A percentile compares a stretch with the other conserved stretches of the same genome.
Conservation (phyloP, 257 asterid species). For the Mitragyna speciosa region DNA sequence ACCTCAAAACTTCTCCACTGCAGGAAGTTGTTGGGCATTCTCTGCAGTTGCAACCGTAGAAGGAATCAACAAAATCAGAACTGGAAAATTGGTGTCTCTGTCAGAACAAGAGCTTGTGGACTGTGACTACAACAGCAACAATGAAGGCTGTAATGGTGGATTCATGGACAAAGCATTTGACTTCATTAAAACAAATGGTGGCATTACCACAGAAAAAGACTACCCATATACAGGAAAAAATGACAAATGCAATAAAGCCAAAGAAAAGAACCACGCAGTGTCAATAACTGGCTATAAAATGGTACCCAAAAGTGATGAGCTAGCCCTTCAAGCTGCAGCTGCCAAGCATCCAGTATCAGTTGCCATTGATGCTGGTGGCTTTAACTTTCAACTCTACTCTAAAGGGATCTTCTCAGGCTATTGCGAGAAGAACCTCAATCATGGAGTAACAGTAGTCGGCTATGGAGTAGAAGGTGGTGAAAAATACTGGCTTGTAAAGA, state of each 20-base stretch:
- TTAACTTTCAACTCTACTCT: constrained; percentile 48
- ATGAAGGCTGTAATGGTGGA: constrained; percentile 61
- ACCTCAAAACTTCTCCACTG: constrained; percentile 11
- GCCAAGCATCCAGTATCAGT: constrained; percentile 66
- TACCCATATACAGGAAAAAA: constrained; percentile 52
- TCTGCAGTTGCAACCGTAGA: constrained; percentile 67
- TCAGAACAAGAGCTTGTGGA: constrained; percentile 71
- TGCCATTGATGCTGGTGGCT: constrained; percentile 51
- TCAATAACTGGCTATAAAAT: constrained; percentile 42
- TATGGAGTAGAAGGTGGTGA: constrained; percentile 43
- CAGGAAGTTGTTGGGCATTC: constrained; percentile 88
- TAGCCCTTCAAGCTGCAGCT: constrained; percentile 44
- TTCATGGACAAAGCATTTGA: constrained; percentile 49
- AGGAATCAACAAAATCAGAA: constrained; percentile 63
- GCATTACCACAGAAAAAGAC: constrained; percentile 41
- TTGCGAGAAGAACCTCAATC: constrained; percentile 46
- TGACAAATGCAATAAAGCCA: constrained; percentile 27
- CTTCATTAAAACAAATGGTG: constrained; percentile 44
- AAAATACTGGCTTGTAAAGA: constrained; percentile 66
- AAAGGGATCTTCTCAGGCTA: constrained; percentile 47
- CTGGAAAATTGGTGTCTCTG: constrained; percentile 53
- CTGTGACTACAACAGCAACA: constrained; percentile 36
- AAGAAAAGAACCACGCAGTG: constrained; percentile 31
- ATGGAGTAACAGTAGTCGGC: constrained; percentile 56
- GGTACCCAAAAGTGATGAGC: constrained; percentile 41